These are phyloP conservation scores for Solanum pimpinellifolium DNA, from an alignment of 257 asterid genomes.

Conservation along the genomic window DNA sequence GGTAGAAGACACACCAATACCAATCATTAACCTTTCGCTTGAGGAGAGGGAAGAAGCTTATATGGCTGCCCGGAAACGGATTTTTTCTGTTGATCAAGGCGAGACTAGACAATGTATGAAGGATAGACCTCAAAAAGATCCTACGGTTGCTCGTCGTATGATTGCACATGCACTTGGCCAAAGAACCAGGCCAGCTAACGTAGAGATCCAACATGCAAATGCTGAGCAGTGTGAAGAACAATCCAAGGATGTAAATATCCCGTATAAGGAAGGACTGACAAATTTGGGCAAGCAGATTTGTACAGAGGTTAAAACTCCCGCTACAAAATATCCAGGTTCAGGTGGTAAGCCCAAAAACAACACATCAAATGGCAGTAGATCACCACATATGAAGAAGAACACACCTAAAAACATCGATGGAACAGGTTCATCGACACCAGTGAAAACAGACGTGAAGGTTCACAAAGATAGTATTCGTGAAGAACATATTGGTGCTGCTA, in stretches of 20 bases:
- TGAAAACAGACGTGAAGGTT: constrained; percentile 9
- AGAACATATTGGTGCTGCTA: constrained; percentile 90
- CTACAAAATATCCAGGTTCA: constrained; percentile 12
- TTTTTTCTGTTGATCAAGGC: constrained; percentile 37
- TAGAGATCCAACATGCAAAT: constrained; percentile 14
- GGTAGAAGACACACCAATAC: not conserved
- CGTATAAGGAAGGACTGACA: constrained; percentile 2
- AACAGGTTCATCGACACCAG: constrained; percentile 12
- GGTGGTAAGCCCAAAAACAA: constrained; percentile 2
- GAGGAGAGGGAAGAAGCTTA: constrained; percentile 73
- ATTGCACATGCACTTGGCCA: constrained; percentile 90
- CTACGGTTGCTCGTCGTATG: constrained; percentile 87
- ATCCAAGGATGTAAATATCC: constrained; percentile 13
- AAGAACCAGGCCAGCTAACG: constrained; percentile 25
- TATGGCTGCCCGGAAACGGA: constrained; percentile 63
- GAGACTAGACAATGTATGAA: constrained; percentile 21
- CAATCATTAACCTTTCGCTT: constrained; percentile 31
- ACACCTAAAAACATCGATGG: constrained; percentile 9
- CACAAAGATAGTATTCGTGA: constrained; percentile 28
- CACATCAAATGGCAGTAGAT: constrained; percentile 6
- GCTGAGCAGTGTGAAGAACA: constrained; percentile 7
- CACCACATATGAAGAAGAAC: constrained; percentile 11
- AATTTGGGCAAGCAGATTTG: not conserved
- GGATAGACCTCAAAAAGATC: constrained; percentile 68
- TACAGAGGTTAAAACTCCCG: constrained; percentile 3